phyloP scores from a whole-genome alignment of 2,329 filamentous ascomycete genomes.

The Colletotrichum cuscutae region DNA sequence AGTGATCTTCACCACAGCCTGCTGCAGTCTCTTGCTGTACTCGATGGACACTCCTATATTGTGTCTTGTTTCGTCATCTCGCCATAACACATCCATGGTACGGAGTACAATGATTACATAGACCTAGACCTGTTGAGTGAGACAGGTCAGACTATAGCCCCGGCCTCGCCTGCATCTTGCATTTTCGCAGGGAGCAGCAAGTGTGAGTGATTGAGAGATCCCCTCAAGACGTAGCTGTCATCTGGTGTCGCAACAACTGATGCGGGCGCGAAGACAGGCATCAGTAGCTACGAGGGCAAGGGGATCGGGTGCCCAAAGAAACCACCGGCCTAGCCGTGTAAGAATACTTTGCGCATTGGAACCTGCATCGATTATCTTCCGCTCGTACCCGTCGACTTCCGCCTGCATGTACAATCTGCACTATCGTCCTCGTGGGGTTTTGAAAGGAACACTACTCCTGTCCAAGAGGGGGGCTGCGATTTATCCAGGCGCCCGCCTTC shows the following conservation, averaged over 20 bases:
- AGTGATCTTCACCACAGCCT: not conserved
- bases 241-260: not conserved
- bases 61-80: not conserved
- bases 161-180: not conserved
- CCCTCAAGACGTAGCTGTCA: not conserved
- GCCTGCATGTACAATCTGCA: not conserved
- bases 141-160: not conserved
- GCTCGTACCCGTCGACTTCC: not conserved
- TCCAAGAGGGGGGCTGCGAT: not conserved
- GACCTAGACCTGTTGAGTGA: not conserved
- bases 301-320: not conserved
- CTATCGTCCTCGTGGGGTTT: not conserved
- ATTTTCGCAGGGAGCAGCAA: not conserved
- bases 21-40: not conserved
- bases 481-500: slow-evolving; percentile 7
- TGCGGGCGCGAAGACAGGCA: not conserved
- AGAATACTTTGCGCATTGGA: not conserved
- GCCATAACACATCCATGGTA: not conserved
- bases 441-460: not conserved
- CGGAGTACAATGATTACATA: not conserved
- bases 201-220: not conserved
- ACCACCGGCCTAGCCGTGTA: not conserved
- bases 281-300: not conserved
- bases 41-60: not conserved
- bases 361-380: not conserved